Evolutionary conservation across 2,329 filamentous ascomycete species (phyloP), one percentile per base, ranked within the genome.

Genomic region (Didymella exigua): DNA sequence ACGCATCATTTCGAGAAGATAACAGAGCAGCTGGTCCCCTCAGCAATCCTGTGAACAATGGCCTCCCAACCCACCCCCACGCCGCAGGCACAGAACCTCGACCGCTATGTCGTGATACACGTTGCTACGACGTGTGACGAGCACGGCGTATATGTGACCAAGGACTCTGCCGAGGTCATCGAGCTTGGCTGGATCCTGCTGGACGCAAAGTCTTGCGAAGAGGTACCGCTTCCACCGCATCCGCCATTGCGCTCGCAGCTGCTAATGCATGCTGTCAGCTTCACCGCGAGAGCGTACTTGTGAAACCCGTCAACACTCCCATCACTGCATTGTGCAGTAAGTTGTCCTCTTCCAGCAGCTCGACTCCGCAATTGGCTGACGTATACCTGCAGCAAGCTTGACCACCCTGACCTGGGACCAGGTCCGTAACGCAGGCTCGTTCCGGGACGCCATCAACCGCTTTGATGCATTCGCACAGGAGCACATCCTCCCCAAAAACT

Each of bases 331-430:
- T 99, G 48, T 99, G 95, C 86, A 99, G 93, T 97, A 89, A 88
- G 93, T 68, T 21, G 23, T 48, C 40, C 33, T 46, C 40, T 16
- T 23, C 49, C 44, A 31, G 33, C 29, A 38, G 24, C 36, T 24
- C 51, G 24, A 49, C 36, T 42, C 53, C 21, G 47, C 56, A 60
- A 60, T 66, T 59, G 34, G 57, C 68, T 76, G 65, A 76, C 68
- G 37, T 53, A 58, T 45, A 56, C 51, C 61, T 58, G 64, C 75
- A 97, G 93, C 95, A 74, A 97, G 93, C 81, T 83, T 99, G 76
- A 99, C 95, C 40, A 99, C 95, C 64, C 82, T 99, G 70, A 98
- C 95, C 49, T 99, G 95, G 95, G 95, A 99, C 78, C 93, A 99
- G 81, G 95, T 99, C 75, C 90, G 93, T 75, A 96, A 93, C 77